A percentile compares a stretch with the other conserved stretches of the same genome.
phyloP scores from a whole-genome alignment of 768 basidiomycete species.

The Lactarius tabidus region DNA sequence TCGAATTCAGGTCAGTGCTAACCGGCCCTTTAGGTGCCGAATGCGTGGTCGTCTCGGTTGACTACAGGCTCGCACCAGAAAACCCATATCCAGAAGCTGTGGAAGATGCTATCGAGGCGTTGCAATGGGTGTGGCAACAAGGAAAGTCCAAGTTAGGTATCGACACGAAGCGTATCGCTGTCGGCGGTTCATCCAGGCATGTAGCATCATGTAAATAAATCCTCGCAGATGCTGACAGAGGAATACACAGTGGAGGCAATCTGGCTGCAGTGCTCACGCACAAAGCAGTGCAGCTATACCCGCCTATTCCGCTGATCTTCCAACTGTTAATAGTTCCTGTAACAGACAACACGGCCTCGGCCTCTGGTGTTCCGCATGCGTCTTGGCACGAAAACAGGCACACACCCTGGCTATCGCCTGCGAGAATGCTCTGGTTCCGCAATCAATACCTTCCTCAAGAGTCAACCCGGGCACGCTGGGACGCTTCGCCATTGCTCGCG shows the following conservation, averaged over 20 bases:
- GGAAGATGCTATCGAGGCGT: conserved; percentile 62
- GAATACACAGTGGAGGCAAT: conserved; percentile 55
- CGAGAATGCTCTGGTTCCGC: conserved; percentile 72
- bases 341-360: conserved; percentile 61
- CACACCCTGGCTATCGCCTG: conserved; percentile 56
- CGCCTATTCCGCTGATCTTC: conserved; percentile 52
- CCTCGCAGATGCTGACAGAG: conserved; percentile 5
- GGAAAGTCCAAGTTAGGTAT: conserved; percentile 46
- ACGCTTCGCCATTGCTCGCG: conserved; percentile 68
- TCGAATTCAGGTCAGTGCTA: neutral
- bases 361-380: conserved; percentile 35
- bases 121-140: conserved; percentile 54
- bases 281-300: conserved; percentile 49
- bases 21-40: conserved; percentile 42
- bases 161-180: conserved; percentile 53
- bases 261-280: conserved; percentile 62
- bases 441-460: conserved; percentile 62
- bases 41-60: conserved; percentile 61
- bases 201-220: neutral
- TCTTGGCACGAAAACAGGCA: conserved; percentile 56
- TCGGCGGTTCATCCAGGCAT: conserved; percentile 72
- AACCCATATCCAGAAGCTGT: conserved; percentile 67
- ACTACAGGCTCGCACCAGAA: conserved; percentile 72
- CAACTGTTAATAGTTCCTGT: conserved; percentile 71
- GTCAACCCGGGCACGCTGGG: conserved; percentile 59